These are phyloP conservation scores for Solanum raphanifolium DNA, from an alignment of 257 asterid genomes.

Conservation along the genomic window DNA sequence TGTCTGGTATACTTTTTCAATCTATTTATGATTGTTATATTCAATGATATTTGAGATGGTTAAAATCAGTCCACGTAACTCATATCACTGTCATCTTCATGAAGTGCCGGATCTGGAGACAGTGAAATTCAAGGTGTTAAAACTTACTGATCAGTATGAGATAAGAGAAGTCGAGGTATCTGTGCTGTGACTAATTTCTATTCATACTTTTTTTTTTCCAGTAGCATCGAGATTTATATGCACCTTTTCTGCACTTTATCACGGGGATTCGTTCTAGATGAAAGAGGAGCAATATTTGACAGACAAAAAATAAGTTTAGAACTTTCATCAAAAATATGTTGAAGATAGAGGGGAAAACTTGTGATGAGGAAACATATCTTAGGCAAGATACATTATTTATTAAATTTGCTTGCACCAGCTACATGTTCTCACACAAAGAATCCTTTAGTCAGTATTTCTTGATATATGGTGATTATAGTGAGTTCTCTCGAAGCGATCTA, in stretches of 20 bases:
- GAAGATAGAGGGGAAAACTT: background rate
- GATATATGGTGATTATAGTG: background rate
- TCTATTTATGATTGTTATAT: background rate
- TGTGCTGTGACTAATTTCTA: background rate
- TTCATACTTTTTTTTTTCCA: background rate
- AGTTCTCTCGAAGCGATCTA: background rate
- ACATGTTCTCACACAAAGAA: background rate
- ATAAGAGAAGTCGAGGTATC: slow-evolving; percentile 77
- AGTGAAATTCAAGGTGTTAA: slow-evolving; percentile 59
- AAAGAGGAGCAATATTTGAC: background rate
- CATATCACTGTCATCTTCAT: background rate
- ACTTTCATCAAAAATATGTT: background rate
- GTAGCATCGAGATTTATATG: background rate
- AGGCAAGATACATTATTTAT: background rate
- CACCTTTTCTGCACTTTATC: background rate
- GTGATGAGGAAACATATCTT: background rate
- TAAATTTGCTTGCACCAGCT: background rate
- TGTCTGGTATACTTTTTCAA: slow-evolving; percentile 51
- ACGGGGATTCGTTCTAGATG: background rate
- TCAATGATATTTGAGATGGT: background rate
- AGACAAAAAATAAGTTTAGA: background rate
- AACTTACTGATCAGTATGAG: slow-evolving; percentile 49
- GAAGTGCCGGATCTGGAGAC: slow-evolving; percentile 84
- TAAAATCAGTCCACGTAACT: background rate
- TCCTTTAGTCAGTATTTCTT: background rate